A percentile compares a stretch with the other conserved stretches of the same genome.
These are phyloP conservation scores for Mycocentrospora acerina DNA, from an alignment of 2,329 filamentous ascomycete genomes.

Conservation along the genomic window DNA sequence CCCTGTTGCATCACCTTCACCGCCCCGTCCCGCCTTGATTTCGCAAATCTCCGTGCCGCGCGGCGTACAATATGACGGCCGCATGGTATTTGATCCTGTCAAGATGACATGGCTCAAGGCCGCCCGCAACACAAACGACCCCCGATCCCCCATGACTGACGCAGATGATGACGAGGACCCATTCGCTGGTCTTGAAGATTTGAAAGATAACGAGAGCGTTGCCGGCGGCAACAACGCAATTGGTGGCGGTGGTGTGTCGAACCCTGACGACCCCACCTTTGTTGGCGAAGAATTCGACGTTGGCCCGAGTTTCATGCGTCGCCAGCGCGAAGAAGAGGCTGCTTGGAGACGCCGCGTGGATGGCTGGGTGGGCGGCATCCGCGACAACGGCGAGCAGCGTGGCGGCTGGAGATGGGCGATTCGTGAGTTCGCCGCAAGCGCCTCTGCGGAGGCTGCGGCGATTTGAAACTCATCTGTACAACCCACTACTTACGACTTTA, in stretches of 20 bases:
- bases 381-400: conserved; percentile 44
- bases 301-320: conserved; percentile 85
- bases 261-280: conserved; percentile 38
- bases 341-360: conserved; percentile 87
- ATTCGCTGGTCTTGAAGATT: conserved; percentile 91
- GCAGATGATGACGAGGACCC: conserved; percentile 82
- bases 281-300: conserved; percentile 98
- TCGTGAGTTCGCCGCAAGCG: conserved; percentile 47
- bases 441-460: conserved; percentile 19
- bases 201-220: conserved; percentile 64
- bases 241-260: conserved; percentile 19
- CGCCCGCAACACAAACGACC: conserved; percentile 35
- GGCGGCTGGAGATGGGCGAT: conserved; percentile 77
- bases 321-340: conserved; percentile 89
- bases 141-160: conserved; percentile 50
- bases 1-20: conserved; percentile 35
- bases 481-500: conserved; percentile 32
- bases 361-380: conserved; percentile 71
- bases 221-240: conserved; percentile 26
- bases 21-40: conserved; percentile 74
- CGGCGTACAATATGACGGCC: conserved; percentile 90
- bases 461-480: conserved; percentile 18
- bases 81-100: conserved; percentile 96
- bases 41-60: conserved; percentile 80
- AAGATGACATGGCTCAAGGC: conserved; percentile 98